Percentiles rank a stretch among this genome's conserved stretches.
Conservation (phyloP, 805 yeast genomes). For the Candida insectorum region DNA sequence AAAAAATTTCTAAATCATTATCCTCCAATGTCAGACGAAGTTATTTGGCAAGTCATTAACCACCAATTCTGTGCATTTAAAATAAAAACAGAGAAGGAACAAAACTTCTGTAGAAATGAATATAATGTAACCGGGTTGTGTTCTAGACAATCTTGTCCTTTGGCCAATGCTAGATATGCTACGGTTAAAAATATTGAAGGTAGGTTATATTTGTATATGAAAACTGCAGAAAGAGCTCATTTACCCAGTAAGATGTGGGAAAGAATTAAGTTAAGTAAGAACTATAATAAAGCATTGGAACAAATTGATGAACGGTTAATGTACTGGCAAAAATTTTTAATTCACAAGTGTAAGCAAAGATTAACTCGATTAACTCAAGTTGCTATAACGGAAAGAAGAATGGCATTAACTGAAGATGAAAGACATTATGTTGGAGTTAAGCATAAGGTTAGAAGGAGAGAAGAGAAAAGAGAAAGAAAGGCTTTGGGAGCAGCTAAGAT, state of each 20-base stretch:
- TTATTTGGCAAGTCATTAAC: slow-evolving; percentile 96
- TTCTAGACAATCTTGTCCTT: slow-evolving; percentile 89
- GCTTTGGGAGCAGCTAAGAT: slow-evolving; percentile 96
- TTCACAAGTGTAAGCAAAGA: slow-evolving; percentile 95
- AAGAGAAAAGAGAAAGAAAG: slow-evolving; percentile 90
- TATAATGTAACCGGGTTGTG: slow-evolving; percentile 95
- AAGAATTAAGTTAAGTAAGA: slow-evolving; percentile 83
- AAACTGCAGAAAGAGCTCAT: slow-evolving; percentile 96
- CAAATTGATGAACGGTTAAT: slow-evolving; percentile 85
- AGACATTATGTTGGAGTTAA: slow-evolving; percentile 90
- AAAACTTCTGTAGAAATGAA: slow-evolving; percentile 92
- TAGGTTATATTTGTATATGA: slow-evolving; percentile 81
- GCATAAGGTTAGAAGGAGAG: slow-evolving; percentile 93
- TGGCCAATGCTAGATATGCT: slow-evolving; percentile 91
- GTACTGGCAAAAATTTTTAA: slow-evolving; percentile 89
- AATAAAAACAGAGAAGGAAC: slow-evolving; percentile 82
- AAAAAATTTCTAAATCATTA: too few relatives aligned
- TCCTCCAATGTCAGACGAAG: slow-evolving; percentile 67
- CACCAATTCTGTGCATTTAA: slow-evolving; percentile 95
- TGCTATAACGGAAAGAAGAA: slow-evolving; percentile 89
- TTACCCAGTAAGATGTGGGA: slow-evolving; percentile 95
- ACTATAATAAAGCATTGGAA: slow-evolving; percentile 79
- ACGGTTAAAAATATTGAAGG: slow-evolving; percentile 82
- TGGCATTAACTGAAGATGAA: slow-evolving; percentile 87
- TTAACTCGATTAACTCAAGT: slow-evolving; percentile 93